Evolutionary conservation across 352 stramenopile genomes (phyloP), one percentile per base, ranked within the genome.

Genomic region (Phytophthora crassamura): DNA sequence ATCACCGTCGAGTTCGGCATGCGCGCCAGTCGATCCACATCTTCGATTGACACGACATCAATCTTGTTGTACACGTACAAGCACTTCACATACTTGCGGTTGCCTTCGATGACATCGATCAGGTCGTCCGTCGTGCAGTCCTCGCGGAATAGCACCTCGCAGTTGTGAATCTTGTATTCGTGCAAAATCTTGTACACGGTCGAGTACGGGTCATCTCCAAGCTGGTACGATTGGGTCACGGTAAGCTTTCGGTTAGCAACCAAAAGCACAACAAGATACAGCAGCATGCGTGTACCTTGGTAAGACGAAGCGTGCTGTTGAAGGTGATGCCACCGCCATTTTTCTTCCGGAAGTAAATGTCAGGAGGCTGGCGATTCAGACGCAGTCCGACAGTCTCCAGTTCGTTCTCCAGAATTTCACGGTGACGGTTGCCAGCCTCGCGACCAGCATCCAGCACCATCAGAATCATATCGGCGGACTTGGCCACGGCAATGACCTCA

Each of bases 41-140:
- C 98, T 83, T 99, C 98, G 55, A 99, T 99, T 7, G 94, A 98
- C 54, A 99, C 90, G 14, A 97, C 98, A 80, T 99, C 98, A 72
- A 99, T 98, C 83, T 99, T 99, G 85, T 99, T 99, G 92, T 99
- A 99, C 62, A 99, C 93, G 77, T 99, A 99, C 45, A 99, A 73
- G 67, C 89, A 98, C 86, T 98, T 98, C 61, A 99, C 98, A 84
- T 99, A 99, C 72, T 98, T 98, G 51, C 95, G 91, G 76, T 99
- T 99, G 54, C 97, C 98, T 80, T 99, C 90, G 56, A 99, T 95
- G 25, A 99, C 94, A 84, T 99, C 98, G 59, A 99, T 99, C 33
- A 99, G 74, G 67, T 99, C 93, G 77, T 99, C 98, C 6, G 98
- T 95, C 18, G 88, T 96, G 64, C 97, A 96, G 60, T 99, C 97